Conservation (phyloP, 2,329 filamentous ascomycete genomes). For the Stagonosporopsis chrysanthemi region DNA sequence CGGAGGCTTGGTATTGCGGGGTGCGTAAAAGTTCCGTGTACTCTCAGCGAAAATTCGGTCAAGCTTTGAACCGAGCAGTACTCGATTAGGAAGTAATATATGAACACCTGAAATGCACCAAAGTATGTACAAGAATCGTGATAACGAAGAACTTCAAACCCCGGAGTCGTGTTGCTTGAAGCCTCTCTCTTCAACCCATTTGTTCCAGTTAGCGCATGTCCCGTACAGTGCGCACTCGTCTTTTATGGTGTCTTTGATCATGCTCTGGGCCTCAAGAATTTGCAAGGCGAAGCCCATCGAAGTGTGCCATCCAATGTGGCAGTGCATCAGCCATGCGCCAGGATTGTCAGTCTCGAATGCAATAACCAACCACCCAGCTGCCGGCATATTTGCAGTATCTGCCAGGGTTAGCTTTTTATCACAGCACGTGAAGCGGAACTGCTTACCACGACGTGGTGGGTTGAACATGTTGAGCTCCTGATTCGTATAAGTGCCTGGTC, state of each 20-base stretch:
- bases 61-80: background rate
- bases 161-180: constrained; percentile 36
- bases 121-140: background rate
- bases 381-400: constrained; percentile 41
- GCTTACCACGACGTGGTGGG: constrained; percentile 29
- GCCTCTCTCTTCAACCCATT: constrained; percentile 21
- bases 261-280: constrained; percentile 56
- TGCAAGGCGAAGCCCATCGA: constrained; percentile 64
- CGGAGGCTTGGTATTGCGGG: constrained; percentile 10
- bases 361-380: constrained; percentile 48
- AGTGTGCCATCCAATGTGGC: constrained; percentile 56
- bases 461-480: constrained; percentile 27
- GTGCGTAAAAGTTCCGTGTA: background rate
- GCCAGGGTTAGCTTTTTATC: background rate
- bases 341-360: constrained; percentile 62
- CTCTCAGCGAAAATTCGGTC: background rate
- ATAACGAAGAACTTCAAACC: constrained; percentile 8
- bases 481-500: constrained; percentile 38
- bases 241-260: constrained; percentile 12
- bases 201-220: constrained; percentile 34
- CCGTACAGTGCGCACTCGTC: constrained; percentile 25
- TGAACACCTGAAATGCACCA: background rate
- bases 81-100: background rate
- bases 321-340: constrained; percentile 51
- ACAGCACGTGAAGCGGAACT: no score